These are phyloP conservation scores for Melastoma candidum DNA, from an alignment of 441 rosid genomes.

Conservation along the genomic window DNA sequence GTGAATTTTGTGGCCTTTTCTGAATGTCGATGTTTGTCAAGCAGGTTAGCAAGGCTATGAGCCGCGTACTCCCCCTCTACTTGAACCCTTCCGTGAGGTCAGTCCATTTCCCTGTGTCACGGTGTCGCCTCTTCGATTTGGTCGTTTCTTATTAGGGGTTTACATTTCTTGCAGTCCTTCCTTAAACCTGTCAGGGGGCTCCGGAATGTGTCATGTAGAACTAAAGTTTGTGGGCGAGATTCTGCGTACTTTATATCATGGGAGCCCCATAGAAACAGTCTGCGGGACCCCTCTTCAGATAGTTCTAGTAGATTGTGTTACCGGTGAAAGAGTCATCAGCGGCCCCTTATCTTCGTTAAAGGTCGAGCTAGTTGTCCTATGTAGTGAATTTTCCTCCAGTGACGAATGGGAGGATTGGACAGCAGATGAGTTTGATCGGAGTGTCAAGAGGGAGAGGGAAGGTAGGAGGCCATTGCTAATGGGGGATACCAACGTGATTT, in stretches of 20 bases:
- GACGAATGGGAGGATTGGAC: constrained; percentile 43
- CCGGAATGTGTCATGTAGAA: constrained; percentile 24
- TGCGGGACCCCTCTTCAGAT: constrained; percentile 30
- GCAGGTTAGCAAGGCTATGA: constrained; percentile 57
- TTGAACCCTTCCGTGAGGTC: constrained; percentile 30
- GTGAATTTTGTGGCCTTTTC: neutral
- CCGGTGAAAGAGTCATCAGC: constrained; percentile 20
- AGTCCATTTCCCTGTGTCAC: constrained; percentile 4
- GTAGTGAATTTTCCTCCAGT: constrained; percentile 44
- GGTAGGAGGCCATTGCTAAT: constrained; percentile 61
- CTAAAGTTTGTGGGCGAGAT: constrained; percentile 34
- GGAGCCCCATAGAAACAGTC: constrained; percentile 32
- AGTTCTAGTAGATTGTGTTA: constrained; percentile 34
- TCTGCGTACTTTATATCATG: constrained; percentile 35
- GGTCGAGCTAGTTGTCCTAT: constrained; percentile 45
- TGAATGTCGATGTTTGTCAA: neutral
- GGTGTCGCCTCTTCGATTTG: neutral
- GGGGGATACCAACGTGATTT: constrained; percentile 37
- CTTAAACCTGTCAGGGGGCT: constrained; percentile 18
- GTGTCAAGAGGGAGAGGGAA: constrained; percentile 40
- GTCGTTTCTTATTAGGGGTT: neutral
- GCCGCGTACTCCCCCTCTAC: constrained; percentile 15
- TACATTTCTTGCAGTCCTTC: constrained; percentile 20
- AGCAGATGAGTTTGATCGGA: constrained; percentile 30
- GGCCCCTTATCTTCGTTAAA: constrained; percentile 45